Base-by-base conservation (phyloP, 805 yeast genomes). In the Kluyveromyces wickerhamii region DNA sequence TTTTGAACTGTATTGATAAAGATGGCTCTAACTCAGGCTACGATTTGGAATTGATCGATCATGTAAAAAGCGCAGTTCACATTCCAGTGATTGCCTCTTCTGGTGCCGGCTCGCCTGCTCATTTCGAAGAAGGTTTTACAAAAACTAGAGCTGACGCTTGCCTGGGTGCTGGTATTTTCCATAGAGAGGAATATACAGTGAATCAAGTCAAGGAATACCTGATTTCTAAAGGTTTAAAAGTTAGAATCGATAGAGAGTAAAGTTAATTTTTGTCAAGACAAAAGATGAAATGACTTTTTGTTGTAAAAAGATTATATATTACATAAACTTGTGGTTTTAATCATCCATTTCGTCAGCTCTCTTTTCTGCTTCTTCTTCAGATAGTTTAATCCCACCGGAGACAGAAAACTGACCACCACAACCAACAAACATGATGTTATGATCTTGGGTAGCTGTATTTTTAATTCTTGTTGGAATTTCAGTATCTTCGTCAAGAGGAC, bases 141-240 rank as follows among this genome's bases (percentile, higher is more conserved):
- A 67, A 79, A 29, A 87, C 96, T 11, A 67, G 72, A 5, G 80
- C 92, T 1, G 98, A 92, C 62, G 99, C 99, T 27, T 97, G 98
- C 12, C 69, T 92, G 26, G 99, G 98, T 24, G 99, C 99, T 4
- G 99, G 99, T 28, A 81, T 92, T 79, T 92, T 92, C 68, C 99
- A 92, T 65, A 71, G 98, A 55, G 88, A 84, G 15, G 97, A 89
- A 51, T 92, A 81, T 60, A 77, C 85, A 9, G 96, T 92, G 12
- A 69, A 72, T 32, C 78, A 87, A 32, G 96, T 92, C 28, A 92
- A 92, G 60, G 56, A 69, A 19, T 77, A 71, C 45, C 68, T 89
- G 54, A 60, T 66, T 29, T 60, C 66, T 1, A 57, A 69, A 11
- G 84, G 81, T 0, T 69, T 85, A 52, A 74, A 74, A 40, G 95